Base-by-base conservation (phyloP, 2,329 filamentous ascomycete genomes). In the Westerdykella sp. region DNA sequence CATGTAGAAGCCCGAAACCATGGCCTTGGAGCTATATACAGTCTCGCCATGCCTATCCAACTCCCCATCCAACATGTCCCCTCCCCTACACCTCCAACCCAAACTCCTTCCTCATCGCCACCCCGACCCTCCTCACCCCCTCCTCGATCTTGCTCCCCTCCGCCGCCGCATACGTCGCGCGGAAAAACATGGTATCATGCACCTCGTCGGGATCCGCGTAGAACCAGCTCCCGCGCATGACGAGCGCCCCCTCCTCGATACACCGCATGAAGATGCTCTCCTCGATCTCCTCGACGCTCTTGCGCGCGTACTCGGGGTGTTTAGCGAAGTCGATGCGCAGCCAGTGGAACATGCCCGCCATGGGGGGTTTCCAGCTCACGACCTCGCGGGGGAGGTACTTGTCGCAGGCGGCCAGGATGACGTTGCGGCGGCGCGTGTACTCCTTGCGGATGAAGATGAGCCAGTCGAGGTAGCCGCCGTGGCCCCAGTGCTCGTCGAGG, bases 281-380 rank as follows among this genome's bases (percentile, higher is more conserved):
- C 67, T 98, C 93, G 34, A 98, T 75, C 7, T 66, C 79, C 18
- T 78, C 65, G 37, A 87, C 71, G 39, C 67, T 70, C 51, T 65
- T 63, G 9, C 59, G 69, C 1, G 65, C 63, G 30, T 75, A 74
- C 11, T 77, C 68, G 0, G 86, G 86, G 56, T 91, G 86, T 15
- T 70, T 73, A 9, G n/a, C 7, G 57, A 80, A 79, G 54, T 87
- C 77, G 14, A 93, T 71, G 41, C 78, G 73, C 45, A 93, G 70
- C 87, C 87, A 93, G 61, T 87, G 76, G 78, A 98, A 98, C 93
- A 98, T 98, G 63, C 91, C 91, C 1, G 90, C 87, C 44, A 77
- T 78, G 0, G 91, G 90, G 0, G 86, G 78, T 21, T 73, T 78
- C 89, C 90, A 97, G 65, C 75, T 81, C 14, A 88, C 84, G 28